phyloP scores from a whole-genome alignment of 1,284 basidiomycete genomes.

The Melampsora abietis-canadensis region DNA sequence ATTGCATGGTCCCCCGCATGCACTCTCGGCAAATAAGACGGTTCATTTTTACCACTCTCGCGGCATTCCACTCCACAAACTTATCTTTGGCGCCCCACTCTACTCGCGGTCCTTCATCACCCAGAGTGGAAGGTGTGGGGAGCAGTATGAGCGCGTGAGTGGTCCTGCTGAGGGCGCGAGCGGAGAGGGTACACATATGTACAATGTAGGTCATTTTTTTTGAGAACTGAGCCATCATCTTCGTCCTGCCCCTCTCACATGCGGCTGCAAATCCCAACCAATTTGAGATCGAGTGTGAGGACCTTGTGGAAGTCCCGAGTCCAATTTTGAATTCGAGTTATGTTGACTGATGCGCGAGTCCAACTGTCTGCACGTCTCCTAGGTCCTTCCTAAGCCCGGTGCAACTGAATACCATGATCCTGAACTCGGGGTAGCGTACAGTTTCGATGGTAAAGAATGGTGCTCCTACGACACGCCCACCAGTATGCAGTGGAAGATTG shows the following conservation, averaged over 20 bases:
- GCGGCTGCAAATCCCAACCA: no score
- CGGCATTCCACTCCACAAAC: constrained; percentile 30
- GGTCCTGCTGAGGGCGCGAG: constrained; percentile 25
- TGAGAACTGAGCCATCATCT: not conserved
- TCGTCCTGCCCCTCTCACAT: not conserved
- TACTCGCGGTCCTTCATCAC: constrained; percentile 43
- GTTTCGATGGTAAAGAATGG: constrained; percentile 42
- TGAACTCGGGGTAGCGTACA: constrained; percentile 27
- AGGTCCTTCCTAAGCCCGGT: constrained; percentile 22
- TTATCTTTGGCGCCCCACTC: constrained; percentile 36
- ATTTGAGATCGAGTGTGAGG: no score
- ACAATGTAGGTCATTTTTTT: constrained; percentile 22
- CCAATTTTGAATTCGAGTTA: not conserved
- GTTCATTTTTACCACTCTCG: constrained; percentile 38
- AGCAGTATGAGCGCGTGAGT: constrained; percentile 42
- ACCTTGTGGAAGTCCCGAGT: not conserved
- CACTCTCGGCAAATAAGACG: constrained; percentile 21
- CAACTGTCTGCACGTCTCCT: not conserved
- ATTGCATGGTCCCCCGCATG: constrained; percentile 15
- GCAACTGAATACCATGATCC: constrained; percentile 38
- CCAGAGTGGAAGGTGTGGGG: constrained; percentile 25
- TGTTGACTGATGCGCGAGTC: not conserved
- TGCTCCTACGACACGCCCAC: constrained; percentile 39
- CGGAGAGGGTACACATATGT: constrained; percentile 37
- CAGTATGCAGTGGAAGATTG: constrained; percentile 33